Evolutionary conservation across 208 protist genomes (phyloP).

Genomic region (Crithidia acanthocephali): DNA sequence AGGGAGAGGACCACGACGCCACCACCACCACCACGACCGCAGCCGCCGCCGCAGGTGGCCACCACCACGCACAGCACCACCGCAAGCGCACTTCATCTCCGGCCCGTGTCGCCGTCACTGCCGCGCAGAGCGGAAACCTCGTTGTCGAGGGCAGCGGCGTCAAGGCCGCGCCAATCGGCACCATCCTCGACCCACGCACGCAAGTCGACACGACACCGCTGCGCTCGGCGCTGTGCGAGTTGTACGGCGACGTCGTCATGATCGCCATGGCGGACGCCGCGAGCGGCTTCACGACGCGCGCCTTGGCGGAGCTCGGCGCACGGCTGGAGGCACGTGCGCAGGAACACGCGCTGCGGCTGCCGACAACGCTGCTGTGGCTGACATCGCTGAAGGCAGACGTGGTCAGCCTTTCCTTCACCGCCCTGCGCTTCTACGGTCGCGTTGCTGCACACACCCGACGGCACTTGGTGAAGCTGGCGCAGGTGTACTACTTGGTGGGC

Average conservation of each 20-base stretch:
- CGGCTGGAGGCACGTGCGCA: constrained; percentile 44
- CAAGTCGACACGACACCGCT: constrained; percentile 52
- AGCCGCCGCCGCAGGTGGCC: too few relatives aligned
- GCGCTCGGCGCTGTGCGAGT: constrained; percentile 54
- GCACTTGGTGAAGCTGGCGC: constrained; percentile 58
- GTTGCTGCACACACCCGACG: constrained; percentile 48
- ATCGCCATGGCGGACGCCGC: constrained; percentile 62
- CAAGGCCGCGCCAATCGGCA: constrained; percentile 15
- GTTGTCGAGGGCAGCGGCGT: not conserved
- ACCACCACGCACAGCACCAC: not conserved
- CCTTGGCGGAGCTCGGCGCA: constrained; percentile 51
- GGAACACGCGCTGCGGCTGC: constrained; percentile 22
- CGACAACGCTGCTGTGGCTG: constrained; percentile 66
- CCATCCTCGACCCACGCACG: constrained; percentile 47
- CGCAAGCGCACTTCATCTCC: constrained; percentile 1
- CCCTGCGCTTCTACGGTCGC: constrained; percentile 70
- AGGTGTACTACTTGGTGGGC: constrained; percentile 79
- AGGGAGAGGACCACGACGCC: not conserved
- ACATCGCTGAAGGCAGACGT: constrained; percentile 55
- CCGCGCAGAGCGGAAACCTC: not conserved
- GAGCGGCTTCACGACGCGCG: constrained; percentile 59
- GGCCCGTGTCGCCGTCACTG: constrained; percentile 10
- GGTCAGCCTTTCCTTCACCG: constrained; percentile 75
- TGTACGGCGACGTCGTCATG: constrained; percentile 80
- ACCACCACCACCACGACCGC: not conserved